Evolutionary conservation across 75 land plant genomes (phyloP), one percentile per base, ranked within the genome.

Genomic region (Cryptomeria japonica): DNA sequence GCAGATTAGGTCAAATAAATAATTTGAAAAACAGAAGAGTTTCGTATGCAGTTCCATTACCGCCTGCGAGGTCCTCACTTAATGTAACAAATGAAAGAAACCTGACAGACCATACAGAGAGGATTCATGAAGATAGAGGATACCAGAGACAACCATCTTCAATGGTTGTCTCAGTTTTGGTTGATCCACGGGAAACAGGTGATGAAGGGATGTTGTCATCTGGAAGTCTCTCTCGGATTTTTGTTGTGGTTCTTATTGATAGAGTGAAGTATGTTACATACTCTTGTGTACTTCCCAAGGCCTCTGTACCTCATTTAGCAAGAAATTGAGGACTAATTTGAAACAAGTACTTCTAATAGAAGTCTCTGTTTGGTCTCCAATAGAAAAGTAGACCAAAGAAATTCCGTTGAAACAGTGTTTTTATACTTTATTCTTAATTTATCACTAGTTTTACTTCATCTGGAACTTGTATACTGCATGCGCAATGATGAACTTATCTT

Each of bases 231-330:
- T 92, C 99, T 14, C 90, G 94, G 83, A 96, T 98, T 39, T 97
- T 97, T 88, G 96, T 97, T 70, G 99, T 98, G 47, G 97, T 98
- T 85, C 95, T 98, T 31, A 61, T 95, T 13, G 99, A 98, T 83
- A 94, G 99, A 61, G 95, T 96, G 15, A 96, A 98, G 93, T 97
- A 98, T 92, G 96, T 97, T 6, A 98, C 99, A 10, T 98, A 97
- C 89, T 98, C 99, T 3, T 98, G 99, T 87, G 91, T 93, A 85
- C 96, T 98, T 80, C 99, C 99, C 5, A 90, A 84, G 58, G 89
- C 86, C 15, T 56, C 92, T 76, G 83, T 85, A 53, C 89, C 91
- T 75, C 68, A 85, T 55, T 85, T 85, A 56, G 86, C 51, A 6
- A 85, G 49, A 32, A 49, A 64, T 46, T 85, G 41, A 56, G 37